phyloP scores from a whole-genome alignment of 2,329 filamentous ascomycete genomes.

The Calonectria henricotiae region DNA sequence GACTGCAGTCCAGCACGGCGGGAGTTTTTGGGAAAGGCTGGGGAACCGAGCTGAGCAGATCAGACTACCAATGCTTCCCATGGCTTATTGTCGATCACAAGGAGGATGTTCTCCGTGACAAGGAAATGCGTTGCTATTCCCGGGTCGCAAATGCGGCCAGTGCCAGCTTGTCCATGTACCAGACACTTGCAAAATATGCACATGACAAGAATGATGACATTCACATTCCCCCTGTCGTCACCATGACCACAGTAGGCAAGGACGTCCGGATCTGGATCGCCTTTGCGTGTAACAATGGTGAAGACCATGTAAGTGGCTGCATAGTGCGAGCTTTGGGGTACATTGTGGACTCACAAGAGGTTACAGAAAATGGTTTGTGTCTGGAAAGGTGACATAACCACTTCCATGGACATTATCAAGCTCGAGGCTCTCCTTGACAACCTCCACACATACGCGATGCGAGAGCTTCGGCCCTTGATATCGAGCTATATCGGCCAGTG shows the following conservation, averaged over 20 bases:
- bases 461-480: constrained; percentile 40
- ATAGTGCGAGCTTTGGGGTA: background rate
- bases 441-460: constrained; percentile 41
- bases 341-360: background rate
- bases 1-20: constrained; percentile 35
- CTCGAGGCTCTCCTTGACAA: constrained; percentile 43
- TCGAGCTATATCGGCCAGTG: constrained; percentile 43
- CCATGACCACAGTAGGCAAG: constrained; percentile 36
- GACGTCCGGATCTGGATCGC: constrained; percentile 42
- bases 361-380: constrained; percentile 41
- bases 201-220: constrained; percentile 25
- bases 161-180: constrained; percentile 39
- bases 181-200: constrained; percentile 31
- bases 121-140: constrained; percentile 33
- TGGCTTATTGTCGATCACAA: constrained; percentile 45
- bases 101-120: constrained; percentile 26
- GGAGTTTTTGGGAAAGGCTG: constrained; percentile 31
- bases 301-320: constrained; percentile 26
- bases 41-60: constrained; percentile 12
- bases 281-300: constrained; percentile 27
- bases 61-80: constrained; percentile 41
- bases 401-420: constrained; percentile 36
- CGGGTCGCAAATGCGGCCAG: constrained; percentile 37
- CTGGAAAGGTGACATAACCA: constrained; percentile 41
- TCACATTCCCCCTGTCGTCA: constrained; percentile 40